Evolutionary conservation across 768 basidiomycete genomes (phyloP), one percentile per base, ranked within the genome.

Genomic region (Pleurotus eryngii): DNA sequence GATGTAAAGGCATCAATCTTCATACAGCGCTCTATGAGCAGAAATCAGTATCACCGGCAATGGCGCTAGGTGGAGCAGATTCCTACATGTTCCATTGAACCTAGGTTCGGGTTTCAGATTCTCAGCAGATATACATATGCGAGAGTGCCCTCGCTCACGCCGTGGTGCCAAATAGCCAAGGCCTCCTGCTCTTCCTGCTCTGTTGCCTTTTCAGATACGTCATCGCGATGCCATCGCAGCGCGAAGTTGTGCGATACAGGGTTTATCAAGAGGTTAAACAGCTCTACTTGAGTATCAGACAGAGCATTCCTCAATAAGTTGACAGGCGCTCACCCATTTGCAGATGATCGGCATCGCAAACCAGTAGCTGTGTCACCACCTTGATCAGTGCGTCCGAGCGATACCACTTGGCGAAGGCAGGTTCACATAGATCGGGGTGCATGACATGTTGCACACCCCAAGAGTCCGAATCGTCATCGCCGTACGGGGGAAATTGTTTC

Each of bases 401-500:
- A 63, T 91, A 92, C 86, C 87, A 90, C 57, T 72, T 71, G 26
- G 79, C 79, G 57, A 91, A 91, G 4, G 64, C 74, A 0, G 79
- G 74, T 63, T 89, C 85, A 0, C 68, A 73, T 0, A 92, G 76
- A 30, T 78, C 83, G 1, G 89, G 90, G 63, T 91, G 89, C 90
- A 92, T 91, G 46, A 88, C 68, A 60, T 91, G 88, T 61, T 91
- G 90, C 1, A 90, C 83, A 1, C 90, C 90, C 89, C 90, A 91
- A 0, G 85, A 81, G 68, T 92, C 90, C 1, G 82, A 79, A 51
- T 81, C 69, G 14, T 72, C 74, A 30, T 79, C 69, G 53, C 78
- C 84, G 62, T 78, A 91, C 0, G 89, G 90, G 3, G 90, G 89
- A 59, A 91, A 92, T 67, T 90, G 87, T 59, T 85, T 86, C 1